Evolutionary conservation across 2,329 filamentous ascomycete genomes (phyloP), one percentile per base, ranked within the genome.

Genomic region (Colletotrichum endophyticum): DNA sequence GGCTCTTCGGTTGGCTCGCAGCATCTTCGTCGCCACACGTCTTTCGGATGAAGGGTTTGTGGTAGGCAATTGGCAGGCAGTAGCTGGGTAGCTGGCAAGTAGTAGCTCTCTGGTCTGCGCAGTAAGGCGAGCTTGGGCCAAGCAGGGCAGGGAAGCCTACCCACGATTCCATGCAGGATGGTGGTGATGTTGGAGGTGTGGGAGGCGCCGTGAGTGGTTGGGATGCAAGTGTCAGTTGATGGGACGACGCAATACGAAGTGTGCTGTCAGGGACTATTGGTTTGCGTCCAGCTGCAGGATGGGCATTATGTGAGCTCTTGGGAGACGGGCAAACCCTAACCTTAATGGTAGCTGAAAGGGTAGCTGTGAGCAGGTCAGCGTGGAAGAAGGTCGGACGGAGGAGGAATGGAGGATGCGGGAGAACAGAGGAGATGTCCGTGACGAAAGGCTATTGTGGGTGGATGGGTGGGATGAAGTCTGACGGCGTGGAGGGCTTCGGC

Each of bases 211-310:
- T 61, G 13, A 56, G 71, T 76, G 71, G 74, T 22, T n/a, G 28
- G 8, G n/a, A 66, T 74, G 71, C 49, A 74, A 32, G 64, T 74
- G 70, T 74, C 74, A 76, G 74, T 74, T 70, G 71, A 66, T 66
- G 74, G 63, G 70, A 73, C 44, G 64, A 68, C 11, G 61, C 19
- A 61, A 74, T 66, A 70, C 59, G 59, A 74, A 62, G 25, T 70
- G 73, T 61, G 74, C 64, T 66, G 71, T 39, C 70, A 49, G 13
- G 49, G 15, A 61, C 73, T 69, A 39, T 53, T 69, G 44, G n/a
- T 56, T 57, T 63, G 19, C 28, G 34, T 44, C 22, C 9, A 16
- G 53, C n/a, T 59, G 59, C 59, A 30, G 44, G 25, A 39, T 30
- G 53, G n/a, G 9, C 22, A 34, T 32, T 19, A 64, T 22, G 57